Evolutionary conservation across 2,329 filamentous ascomycete genomes (phyloP).

Genomic region (Aspergillus pseudoviridinutans): DNA sequence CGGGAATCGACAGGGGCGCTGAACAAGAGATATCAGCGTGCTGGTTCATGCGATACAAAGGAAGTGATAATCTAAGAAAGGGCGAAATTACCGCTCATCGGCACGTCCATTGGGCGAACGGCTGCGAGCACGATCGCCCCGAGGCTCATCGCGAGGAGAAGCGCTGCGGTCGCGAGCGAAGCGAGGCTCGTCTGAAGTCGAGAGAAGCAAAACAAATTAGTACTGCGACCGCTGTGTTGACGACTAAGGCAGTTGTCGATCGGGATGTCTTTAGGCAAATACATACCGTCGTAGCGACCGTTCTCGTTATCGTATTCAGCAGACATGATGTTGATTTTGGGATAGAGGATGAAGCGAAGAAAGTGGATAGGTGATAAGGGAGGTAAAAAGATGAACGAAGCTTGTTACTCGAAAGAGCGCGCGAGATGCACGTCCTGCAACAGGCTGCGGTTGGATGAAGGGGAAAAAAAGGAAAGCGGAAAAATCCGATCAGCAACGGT

Average conservation of each 20-base stretch:
- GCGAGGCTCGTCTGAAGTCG: slow-evolving; percentile 53
- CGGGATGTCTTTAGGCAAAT: slow-evolving; percentile 9
- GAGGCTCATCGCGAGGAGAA: slow-evolving; percentile 58
- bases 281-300: slow-evolving; percentile 62
- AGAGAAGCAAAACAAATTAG: slow-evolving; percentile 13
- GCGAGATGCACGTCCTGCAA: slow-evolving; percentile 9
- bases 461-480: slow-evolving; percentile 8
- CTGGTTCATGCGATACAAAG: not conserved
- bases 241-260: slow-evolving; percentile 5
- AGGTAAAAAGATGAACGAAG: not conserved
- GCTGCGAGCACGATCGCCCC: slow-evolving; percentile 57
- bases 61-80: not conserved
- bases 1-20: slow-evolving; percentile 48
- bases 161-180: slow-evolving; percentile 65
- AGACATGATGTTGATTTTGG: slow-evolving; percentile 34
- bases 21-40: slow-evolving; percentile 1
- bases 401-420: not conserved
- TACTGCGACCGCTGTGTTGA: slow-evolving; percentile 3
- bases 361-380: slow-evolving; percentile 1
- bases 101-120: slow-evolving; percentile 59
- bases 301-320: slow-evolving; percentile 62
- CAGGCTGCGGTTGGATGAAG: not conserved
- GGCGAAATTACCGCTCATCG: slow-evolving; percentile 46
- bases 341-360: slow-evolving; percentile 20
- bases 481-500: slow-evolving; percentile 15